Evolutionary conservation across 345 rosid genomes (phyloP).

Genomic region (Arabis alpina): DNA sequence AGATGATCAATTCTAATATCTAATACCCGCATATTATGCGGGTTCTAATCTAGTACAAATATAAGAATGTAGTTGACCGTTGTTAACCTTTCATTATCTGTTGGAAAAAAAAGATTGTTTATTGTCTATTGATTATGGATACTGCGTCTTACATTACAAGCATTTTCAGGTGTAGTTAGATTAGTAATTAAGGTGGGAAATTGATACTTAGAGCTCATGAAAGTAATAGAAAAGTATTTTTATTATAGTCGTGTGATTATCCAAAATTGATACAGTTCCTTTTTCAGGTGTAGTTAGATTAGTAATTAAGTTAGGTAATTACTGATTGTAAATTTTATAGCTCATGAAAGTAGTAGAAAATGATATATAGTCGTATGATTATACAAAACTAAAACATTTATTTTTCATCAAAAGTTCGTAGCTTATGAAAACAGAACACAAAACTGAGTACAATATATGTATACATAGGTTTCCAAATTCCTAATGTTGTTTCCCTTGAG

Average conservation of each 20-base stretch:
- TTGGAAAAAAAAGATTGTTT: too few species aligned
- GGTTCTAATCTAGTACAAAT: too few species aligned
- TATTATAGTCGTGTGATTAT: too few species aligned
- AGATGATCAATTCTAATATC: too few species aligned
- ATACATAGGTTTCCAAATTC: neutral
- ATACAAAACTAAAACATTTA: neutral
- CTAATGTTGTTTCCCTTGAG: neutral
- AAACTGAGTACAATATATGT: too few species aligned
- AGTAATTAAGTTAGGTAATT: neutral
- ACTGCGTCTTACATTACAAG: too few species aligned
- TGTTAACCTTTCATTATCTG: constrained; percentile 32
- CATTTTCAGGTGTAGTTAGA: neutral
- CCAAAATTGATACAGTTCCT: too few species aligned
- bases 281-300: constrained; percentile 1
- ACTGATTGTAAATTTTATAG: neutral
- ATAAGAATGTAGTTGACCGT: constrained; percentile 1
- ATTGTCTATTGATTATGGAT: too few species aligned
- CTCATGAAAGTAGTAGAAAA: neutral
- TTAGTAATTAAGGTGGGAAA: too few species aligned
- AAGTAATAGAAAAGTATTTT: too few species aligned
- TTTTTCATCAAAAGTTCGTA: neutral
- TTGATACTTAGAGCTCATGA: too few species aligned
- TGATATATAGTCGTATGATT: neutral
- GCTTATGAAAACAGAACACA: constrained; percentile 10
- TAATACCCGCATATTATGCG: too few species aligned